These are phyloP conservation scores for Trichosporon asahii DNA, from an alignment of 1,284 basidiomycete species.

Conservation along the genomic window DNA sequence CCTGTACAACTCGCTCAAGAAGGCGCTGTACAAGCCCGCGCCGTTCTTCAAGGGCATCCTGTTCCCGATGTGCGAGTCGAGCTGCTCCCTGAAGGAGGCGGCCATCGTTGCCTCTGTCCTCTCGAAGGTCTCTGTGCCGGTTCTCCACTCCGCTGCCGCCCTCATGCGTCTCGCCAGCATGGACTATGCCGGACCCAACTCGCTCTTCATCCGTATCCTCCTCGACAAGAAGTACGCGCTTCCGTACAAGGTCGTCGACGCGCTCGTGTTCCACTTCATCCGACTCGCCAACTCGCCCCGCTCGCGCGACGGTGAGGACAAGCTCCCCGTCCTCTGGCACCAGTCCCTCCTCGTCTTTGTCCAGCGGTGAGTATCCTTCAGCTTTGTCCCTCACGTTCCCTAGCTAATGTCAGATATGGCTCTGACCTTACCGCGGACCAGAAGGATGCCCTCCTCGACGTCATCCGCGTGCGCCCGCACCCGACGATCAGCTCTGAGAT, in stretches of 20 bases:
- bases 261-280: constrained; percentile 96
- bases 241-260: constrained; percentile 97
- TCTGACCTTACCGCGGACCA: constrained; percentile 97
- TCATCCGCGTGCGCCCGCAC: constrained; percentile 81
- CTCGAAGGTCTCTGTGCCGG: constrained; percentile 86
- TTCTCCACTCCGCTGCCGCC: constrained; percentile 94
- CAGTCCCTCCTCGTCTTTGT: constrained; percentile 92
- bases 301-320: constrained; percentile 58
- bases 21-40: constrained; percentile 90
- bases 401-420: constrained; percentile 66
- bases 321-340: constrained; percentile 95
- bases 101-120: constrained; percentile 91
- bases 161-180: constrained; percentile 89
- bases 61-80: constrained; percentile 87
- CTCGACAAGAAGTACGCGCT: constrained; percentile 98
- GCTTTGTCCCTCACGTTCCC: neutral
- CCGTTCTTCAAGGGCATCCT: constrained; percentile 99
- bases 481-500: constrained; percentile 86
- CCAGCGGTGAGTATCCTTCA: constrained; percentile 65
- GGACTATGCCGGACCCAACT: constrained; percentile 95
- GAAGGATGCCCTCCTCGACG: constrained; percentile 93
- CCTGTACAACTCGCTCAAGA: constrained; percentile 87
- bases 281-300: constrained; percentile 88
- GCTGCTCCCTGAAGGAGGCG: constrained; percentile 91
- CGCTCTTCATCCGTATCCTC: constrained; percentile 93